phyloP scores from a whole-genome alignment of 2,329 filamentous ascomycete genomes.

The Penicillium crustosum region DNA sequence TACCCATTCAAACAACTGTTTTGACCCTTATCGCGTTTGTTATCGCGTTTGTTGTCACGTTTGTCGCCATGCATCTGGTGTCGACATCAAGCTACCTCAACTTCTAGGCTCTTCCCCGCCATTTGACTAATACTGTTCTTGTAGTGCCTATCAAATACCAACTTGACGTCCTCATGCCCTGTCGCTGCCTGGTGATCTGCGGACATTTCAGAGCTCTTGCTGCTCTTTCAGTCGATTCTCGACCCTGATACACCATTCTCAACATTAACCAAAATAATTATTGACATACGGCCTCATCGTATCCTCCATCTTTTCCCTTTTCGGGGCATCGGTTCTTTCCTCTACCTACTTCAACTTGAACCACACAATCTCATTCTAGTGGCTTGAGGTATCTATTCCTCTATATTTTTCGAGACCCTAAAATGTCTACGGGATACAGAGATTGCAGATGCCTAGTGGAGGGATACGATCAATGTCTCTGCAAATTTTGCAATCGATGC shows the following conservation, averaged over 20 bases:
- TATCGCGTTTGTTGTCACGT: neutral
- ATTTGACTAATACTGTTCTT: neutral
- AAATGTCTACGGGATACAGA: neutral
- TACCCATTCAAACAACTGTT: neutral
- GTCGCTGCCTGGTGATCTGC: neutral
- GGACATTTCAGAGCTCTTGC: too few relatives aligned
- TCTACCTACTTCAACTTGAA: neutral
- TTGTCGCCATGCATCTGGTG: neutral
- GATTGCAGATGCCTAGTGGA: neutral
- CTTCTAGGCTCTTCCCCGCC: neutral
- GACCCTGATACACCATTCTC: neutral
- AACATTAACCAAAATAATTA: too few relatives aligned
- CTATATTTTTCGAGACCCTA: neutral
- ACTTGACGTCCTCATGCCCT: neutral
- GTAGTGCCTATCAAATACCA: neutral
- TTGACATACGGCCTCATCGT: too few relatives aligned
- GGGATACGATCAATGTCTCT: neutral
- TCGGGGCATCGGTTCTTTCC: neutral
- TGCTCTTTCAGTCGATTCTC: neutral
- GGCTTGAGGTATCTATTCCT: neutral
- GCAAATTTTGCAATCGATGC: neutral
- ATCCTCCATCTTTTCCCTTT: too few relatives aligned
- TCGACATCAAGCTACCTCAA: neutral
- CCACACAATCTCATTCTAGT: neutral
- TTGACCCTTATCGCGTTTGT: neutral